Base-by-base conservation (phyloP, 2,329 filamentous ascomycete species). In the Penicillium sclerotigenum region DNA sequence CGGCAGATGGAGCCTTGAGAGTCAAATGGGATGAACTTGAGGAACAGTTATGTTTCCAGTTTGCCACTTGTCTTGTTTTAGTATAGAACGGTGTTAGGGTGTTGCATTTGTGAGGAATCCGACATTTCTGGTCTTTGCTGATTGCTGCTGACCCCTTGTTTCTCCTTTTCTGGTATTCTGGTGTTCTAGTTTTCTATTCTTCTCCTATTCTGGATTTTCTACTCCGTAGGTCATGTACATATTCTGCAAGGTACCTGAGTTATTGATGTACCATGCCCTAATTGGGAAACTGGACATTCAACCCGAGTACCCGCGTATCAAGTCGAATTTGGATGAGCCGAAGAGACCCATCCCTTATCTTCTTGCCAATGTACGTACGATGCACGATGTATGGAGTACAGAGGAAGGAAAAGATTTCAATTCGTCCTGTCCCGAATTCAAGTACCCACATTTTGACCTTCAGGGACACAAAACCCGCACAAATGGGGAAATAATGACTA, bases 101-200 rank as follows among this genome's bases (percentile, higher is more conserved):
- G 40, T 34, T 38, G 47, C 47, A 43, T 45, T 49, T 54, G 24
- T 28, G 47, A 56, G 53, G 41, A 46, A 56, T 52, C 47, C 28
- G 34, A 40, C 53, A 56, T 52, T 38, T 34, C 16, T 36, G 8
- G 31, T 34, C 20, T 28, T 36, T 43, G 49, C 40, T 34, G 46
- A 51, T 36, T n/a, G 26, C 34, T 10, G 24, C 3, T 46, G 11
- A 18, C 47, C 52, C 52, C 46, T 54, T 42, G 37, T 45, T 38
- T 14, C 47, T 56, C 53, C 53, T 33, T 43, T 50, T 38, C n/a
- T 22, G 14, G 18, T 36, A 9, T n/a, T 10, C 20, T 22, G 1
- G 1, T 42, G n/a, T 26, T 11, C 7, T 33, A 13, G 5, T 24
- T 26, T 51, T 8, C 14, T 42, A 10, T 10, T 24, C 26, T 51